A percentile compares a stretch with the other conserved stretches of the same genome.
phyloP scores from a whole-genome alignment of 352 stramenopile genomes.

The Globisporangium lucens region DNA sequence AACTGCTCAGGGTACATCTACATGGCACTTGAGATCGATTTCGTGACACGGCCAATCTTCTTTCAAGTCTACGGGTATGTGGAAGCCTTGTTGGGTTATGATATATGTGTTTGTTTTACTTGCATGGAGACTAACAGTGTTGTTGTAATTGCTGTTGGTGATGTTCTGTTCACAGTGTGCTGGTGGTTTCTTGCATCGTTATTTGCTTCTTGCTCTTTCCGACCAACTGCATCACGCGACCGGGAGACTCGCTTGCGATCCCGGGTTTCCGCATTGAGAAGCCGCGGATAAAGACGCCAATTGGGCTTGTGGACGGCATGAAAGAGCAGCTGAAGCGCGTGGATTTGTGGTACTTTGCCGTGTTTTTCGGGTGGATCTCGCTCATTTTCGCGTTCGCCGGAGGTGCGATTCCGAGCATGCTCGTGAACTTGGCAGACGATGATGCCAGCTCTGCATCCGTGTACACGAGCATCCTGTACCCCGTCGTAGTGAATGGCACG shows the following conservation, averaged over 20 bases:
- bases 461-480: conserved; percentile 74
- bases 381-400: conserved; percentile 78
- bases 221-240: conserved; percentile 60
- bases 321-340: conserved; percentile 41
- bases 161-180: conserved; percentile 21
- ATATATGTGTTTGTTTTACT: not conserved
- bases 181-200: conserved; percentile 42
- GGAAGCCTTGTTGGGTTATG: not conserved
- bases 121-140: not conserved
- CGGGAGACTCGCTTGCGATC: conserved; percentile 41
- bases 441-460: conserved; percentile 29
- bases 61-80: conserved; percentile 64
- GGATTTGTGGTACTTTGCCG: conserved; percentile 76
- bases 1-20: conserved; percentile 86
- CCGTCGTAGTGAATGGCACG: conserved; percentile 74
- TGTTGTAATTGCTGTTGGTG: not conserved
- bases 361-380: conserved; percentile 82
- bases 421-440: conserved; percentile 35
- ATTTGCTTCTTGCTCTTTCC: conserved; percentile 69
- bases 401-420: conserved; percentile 68
- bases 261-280: conserved; percentile 53
- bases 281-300: conserved; percentile 54
- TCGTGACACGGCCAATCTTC: conserved; percentile 44
- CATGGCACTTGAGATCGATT: conserved; percentile 67
- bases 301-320: conserved; percentile 56